Evolutionary conservation across 169 alveolate genomes (phyloP), one percentile per base, ranked within the genome.

Genomic region (Theileria orientalis): DNA sequence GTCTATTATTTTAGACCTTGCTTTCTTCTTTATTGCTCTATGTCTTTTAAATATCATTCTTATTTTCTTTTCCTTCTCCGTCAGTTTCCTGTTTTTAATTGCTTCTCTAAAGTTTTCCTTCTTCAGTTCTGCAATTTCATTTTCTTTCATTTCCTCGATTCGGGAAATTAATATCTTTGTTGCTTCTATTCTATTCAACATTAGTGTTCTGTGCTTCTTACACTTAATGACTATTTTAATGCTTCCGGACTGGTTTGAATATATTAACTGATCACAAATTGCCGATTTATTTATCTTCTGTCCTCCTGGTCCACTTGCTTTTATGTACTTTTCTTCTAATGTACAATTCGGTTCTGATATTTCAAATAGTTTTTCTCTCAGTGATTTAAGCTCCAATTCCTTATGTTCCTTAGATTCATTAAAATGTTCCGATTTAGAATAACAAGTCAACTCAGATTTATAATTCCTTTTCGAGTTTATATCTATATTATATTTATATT

Each of bases 261-360:
- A 94, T 16, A 69, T 87, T 42, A 94, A 71, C 72, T 91, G 85
- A 27, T 90, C 96, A 83, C 96, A 92, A 74, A 83, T 92, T 68
- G 76, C 88, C 0, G 96, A 83, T 78, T 94, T 94, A 76, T 94
- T 94, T 35, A 93, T 91, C 82, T 91, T 91, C 76, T 94, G 94
- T 16, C 97, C 97, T 8, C 97, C 97, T 25, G 92, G 92, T 21
- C 97, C 97, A 32, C 90, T 79, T 9, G 96, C 97, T 66, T 80
- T 87, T 46, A 92, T 74, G 76, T 80, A 90, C 30, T 76, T 29
- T 74, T 91, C 94, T 60, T 78, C 86, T 32, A 92, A 47, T 47
- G 75, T 68, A 52, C n/a, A 37, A 44, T 76, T 68, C 19, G 61
- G 16, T 21, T 73, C 85, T 56, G 64, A 57, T 69, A 37, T 66